Evolutionary conservation across 2,329 filamentous ascomycete genomes (phyloP).

Genomic region (Colletotrichum agaves): DNA sequence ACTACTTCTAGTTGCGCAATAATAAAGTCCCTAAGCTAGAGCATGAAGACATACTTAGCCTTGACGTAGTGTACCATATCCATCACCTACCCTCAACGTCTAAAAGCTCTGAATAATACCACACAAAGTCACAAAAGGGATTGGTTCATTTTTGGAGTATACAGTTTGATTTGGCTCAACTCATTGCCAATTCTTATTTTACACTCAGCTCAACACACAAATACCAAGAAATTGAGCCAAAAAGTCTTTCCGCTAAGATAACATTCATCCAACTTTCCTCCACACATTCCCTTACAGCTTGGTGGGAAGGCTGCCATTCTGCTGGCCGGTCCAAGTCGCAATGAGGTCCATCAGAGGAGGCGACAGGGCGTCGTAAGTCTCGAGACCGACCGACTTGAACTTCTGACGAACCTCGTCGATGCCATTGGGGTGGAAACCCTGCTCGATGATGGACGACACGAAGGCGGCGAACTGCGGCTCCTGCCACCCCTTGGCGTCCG

Average conservation of each 20-base stretch:
- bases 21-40: too few species aligned
- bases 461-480: slow-evolving; percentile 78
- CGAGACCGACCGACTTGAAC: slow-evolving; percentile 65
- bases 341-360: slow-evolving; percentile 72
- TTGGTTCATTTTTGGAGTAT: background rate
- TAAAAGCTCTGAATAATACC: too few species aligned
- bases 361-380: slow-evolving; percentile 71
- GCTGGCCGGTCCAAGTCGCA: slow-evolving; percentile 65
- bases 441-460: slow-evolving; percentile 75
- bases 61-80: too few species aligned
- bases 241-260: background rate
- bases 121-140: too few species aligned
- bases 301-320: slow-evolving; percentile 45
- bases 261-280: background rate
- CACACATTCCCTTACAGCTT: slow-evolving; percentile 15
- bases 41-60: too few species aligned
- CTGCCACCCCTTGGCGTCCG: slow-evolving; percentile 72
- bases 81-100: too few species aligned
- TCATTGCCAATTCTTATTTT: background rate
- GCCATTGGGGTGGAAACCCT: slow-evolving; percentile 66
- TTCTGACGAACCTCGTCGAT: slow-evolving; percentile 65
- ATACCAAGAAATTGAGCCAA: background rate
- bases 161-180: background rate
- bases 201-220: background rate
- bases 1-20: too few species aligned